Conservation (phyloP, 108 stramenopile species). For the Nitzschia sp. region DNA sequence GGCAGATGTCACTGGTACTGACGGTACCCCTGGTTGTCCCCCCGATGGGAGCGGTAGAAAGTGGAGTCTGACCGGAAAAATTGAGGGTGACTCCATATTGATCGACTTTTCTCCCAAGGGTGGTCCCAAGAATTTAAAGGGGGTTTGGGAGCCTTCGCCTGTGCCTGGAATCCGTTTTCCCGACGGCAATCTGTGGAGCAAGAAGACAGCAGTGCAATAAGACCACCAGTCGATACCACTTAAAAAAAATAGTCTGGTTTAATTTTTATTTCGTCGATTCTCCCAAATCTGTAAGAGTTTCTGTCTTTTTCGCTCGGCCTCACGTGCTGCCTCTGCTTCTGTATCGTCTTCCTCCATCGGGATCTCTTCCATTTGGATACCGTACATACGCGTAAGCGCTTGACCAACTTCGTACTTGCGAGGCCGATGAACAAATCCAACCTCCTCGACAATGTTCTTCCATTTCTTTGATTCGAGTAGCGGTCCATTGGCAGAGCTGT, state of each 20-base stretch:
- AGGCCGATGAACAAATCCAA: conserved; percentile 69
- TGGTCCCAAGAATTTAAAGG: conserved; percentile 51
- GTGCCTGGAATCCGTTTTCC: conserved; percentile 39
- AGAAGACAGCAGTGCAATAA: conserved; percentile 1
- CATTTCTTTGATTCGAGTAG: conserved; percentile 10
- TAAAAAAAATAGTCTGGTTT: conserved; percentile 3
- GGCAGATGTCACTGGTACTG: conserved; percentile 37
- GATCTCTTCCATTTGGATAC: conserved; percentile 66
- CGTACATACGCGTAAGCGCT: conserved; percentile 78
- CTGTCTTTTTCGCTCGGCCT: conserved; percentile 58
- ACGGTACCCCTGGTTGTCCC: conserved; percentile 52
- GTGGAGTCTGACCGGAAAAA: conserved; percentile 31
- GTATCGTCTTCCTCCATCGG: conserved; percentile 45
- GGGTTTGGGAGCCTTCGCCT: conserved; percentile 29
- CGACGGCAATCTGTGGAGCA: conserved; percentile 42
- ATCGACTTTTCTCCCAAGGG: conserved; percentile 70
- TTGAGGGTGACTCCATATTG: conserved; percentile 33
- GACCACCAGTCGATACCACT: not conserved
- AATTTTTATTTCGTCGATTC: conserved; percentile 22
- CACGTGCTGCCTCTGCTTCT: conserved; percentile 44
- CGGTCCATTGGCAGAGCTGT: not conserved
- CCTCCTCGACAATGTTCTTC: conserved; percentile 47
- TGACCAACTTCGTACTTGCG: conserved; percentile 79
- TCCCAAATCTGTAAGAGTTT: conserved; percentile 76
- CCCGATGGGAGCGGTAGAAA: conserved; percentile 29